Evolutionary conservation across 805 yeast species (phyloP).

Genomic region (Tetrapisispora iriomotensis): DNA sequence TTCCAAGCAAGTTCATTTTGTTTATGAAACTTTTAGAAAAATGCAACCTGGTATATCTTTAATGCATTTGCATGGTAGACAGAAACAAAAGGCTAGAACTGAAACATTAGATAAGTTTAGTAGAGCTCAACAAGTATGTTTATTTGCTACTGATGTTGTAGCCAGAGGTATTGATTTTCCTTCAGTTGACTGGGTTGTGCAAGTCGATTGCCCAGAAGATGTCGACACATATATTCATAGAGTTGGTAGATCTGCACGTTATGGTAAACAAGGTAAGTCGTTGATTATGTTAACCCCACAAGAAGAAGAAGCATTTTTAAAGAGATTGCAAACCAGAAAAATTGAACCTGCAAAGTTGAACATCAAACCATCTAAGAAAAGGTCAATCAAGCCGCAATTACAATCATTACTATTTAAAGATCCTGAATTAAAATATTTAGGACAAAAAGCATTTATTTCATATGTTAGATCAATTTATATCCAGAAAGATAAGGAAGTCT

Average conservation of each 20-base stretch:
- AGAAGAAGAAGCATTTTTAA: constrained; percentile 70
- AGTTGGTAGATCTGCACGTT: constrained; percentile 84
- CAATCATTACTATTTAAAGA: constrained; percentile 87
- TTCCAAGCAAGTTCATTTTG: constrained; percentile 83
- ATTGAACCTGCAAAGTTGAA: constrained; percentile 65
- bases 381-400: constrained; percentile 68
- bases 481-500: constrained; percentile 80
- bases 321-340: constrained; percentile 48
- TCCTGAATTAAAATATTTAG: constrained; percentile 85
- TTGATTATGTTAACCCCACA: constrained; percentile 72
- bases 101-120: constrained; percentile 75
- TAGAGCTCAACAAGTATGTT: constrained; percentile 67
- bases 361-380: constrained; percentile 61
- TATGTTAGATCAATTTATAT: constrained; percentile 77
- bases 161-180: constrained; percentile 92
- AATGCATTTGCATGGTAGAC: constrained; percentile 79
- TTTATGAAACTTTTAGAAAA: constrained; percentile 76
- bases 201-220: constrained; percentile 86
- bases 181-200: constrained; percentile 90
- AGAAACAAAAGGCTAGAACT: constrained; percentile 78
- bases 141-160: constrained; percentile 84
- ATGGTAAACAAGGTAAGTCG: constrained; percentile 76
- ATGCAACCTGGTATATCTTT: constrained; percentile 88
- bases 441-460: constrained; percentile 91
- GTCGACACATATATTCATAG: constrained; percentile 82